These are phyloP conservation scores for Xylaria grammica DNA, from an alignment of 495 filamentous ascomycete species.

Conservation along the genomic window DNA sequence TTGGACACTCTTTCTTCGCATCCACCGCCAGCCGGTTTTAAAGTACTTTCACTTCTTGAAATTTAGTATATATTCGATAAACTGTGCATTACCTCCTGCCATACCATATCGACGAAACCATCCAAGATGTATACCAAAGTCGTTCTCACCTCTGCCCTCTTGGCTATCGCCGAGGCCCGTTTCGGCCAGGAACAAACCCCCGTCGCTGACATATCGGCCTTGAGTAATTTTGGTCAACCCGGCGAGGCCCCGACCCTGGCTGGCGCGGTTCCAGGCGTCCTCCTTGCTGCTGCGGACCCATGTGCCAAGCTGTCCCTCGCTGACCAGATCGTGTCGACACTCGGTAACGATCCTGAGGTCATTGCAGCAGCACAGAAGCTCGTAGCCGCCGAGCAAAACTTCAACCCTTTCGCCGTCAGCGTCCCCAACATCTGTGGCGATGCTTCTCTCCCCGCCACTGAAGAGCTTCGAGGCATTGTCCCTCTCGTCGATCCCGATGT, in stretches of 20 bases:
- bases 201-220: conserved; percentile 47
- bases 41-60: conserved; percentile 28
- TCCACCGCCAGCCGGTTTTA: conserved; percentile 47
- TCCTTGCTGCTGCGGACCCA: conserved; percentile 62
- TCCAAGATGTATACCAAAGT: conserved; percentile 54
- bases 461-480: conserved; percentile 62
- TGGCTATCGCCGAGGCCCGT: conserved; percentile 57
- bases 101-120: conserved; percentile 24
- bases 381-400: conserved; percentile 71
- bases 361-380: conserved; percentile 62
- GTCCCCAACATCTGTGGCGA: conserved; percentile 65
- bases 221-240: conserved; percentile 53
- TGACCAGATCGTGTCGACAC: conserved; percentile 61
- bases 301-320: conserved; percentile 65
- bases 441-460: conserved; percentile 59
- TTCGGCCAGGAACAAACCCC: conserved; percentile 60
- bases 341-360: conserved; percentile 57
- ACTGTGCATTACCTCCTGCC: conserved; percentile 30
- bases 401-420: conserved; percentile 62
- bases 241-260: conserved; percentile 61
- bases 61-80: conserved; percentile 29
- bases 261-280: conserved; percentile 54
- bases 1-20: conserved; percentile 40
- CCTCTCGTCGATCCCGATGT: conserved; percentile 65
- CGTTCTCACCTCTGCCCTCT: conserved; percentile 44